These are phyloP conservation scores for Pseudocercospora vitis DNA, from an alignment of 2,329 filamentous ascomycete genomes.

Conservation along the genomic window DNA sequence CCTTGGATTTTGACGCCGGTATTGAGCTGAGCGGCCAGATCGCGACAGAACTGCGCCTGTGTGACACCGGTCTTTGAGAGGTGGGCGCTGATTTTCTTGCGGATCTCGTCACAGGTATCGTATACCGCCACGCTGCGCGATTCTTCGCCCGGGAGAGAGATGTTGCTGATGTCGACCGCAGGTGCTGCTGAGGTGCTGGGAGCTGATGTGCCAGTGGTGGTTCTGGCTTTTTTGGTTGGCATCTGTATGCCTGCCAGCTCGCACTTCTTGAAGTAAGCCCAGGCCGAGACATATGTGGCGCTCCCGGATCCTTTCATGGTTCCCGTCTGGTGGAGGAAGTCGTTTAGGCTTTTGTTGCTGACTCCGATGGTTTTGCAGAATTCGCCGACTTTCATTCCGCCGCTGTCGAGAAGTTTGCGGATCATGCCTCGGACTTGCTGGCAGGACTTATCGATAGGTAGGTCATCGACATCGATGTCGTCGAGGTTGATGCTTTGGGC, in stretches of 20 bases:
- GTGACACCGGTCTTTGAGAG: constrained; percentile 51
- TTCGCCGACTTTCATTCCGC: constrained; percentile 48
- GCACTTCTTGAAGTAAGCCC: constrained; percentile 52
- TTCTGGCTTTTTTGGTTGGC: constrained; percentile 38
- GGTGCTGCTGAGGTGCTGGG: constrained; percentile 29
- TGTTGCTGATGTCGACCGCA: constrained; percentile 42
- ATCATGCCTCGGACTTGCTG: constrained; percentile 47
- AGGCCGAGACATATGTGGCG: constrained; percentile 35
- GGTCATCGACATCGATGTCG: constrained; percentile 21
- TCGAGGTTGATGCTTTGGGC: constrained; percentile 12
- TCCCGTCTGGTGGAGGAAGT: constrained; percentile 54
- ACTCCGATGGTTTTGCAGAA: constrained; percentile 46
- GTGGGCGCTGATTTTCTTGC: constrained; percentile 57
- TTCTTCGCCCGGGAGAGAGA: constrained; percentile 52
- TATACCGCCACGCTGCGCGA: constrained; percentile 50
- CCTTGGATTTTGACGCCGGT: constrained; percentile 42
- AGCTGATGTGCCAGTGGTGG: constrained; percentile 15
- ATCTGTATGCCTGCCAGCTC: constrained; percentile 50
- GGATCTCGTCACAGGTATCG: constrained; percentile 59
- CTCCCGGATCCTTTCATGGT: constrained; percentile 38
- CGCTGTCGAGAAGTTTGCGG: constrained; percentile 43
- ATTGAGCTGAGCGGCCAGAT: constrained; percentile 47
- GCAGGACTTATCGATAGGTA: constrained; percentile 21
- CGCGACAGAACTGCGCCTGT: constrained; percentile 54
- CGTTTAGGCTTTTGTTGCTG: constrained; percentile 38